Percentiles rank a stretch among this genome's conserved stretches.
Evolutionary conservation across 805 yeast genomes (phyloP).

Genomic region (Tetrapisispora nanseiensis): DNA sequence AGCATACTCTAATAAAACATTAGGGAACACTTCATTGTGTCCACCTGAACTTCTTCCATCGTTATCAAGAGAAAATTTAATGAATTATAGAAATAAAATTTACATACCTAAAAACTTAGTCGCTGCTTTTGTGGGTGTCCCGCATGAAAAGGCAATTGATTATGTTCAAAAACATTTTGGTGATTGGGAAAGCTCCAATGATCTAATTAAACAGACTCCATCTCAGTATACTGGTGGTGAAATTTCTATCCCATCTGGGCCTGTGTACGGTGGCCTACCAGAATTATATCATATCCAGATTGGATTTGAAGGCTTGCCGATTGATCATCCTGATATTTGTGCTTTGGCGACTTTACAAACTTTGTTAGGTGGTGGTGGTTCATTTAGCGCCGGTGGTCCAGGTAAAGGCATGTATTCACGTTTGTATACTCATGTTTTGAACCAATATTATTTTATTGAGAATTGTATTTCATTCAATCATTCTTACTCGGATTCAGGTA

Average conservation of each 20-base stretch:
- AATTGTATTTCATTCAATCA: conserved; percentile 83
- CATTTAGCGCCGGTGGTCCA: conserved; percentile 97
- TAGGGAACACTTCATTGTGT: conserved; percentile 81
- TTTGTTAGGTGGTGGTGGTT: conserved; percentile 91
- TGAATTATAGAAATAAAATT: conserved; percentile 52
- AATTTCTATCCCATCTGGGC: conserved; percentile 43
- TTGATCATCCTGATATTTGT: conserved; percentile 76
- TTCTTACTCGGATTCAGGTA: conserved; percentile 80
- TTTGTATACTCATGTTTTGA: conserved; percentile 80
- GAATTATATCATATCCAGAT: conserved; percentile 79
- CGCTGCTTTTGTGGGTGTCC: conserved; percentile 80
- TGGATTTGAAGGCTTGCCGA: conserved; percentile 81
- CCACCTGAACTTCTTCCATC: conserved; percentile 56
- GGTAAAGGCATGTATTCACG: conserved; percentile 98
- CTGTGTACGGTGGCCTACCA: conserved; percentile 54
- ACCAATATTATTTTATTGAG: conserved; percentile 85
- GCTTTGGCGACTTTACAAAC: conserved; percentile 86
- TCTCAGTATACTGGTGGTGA: conserved; percentile 56
- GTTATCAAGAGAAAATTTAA: conserved; percentile 44
- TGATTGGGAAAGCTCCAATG: conserved; percentile 35
- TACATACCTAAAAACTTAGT: conserved; percentile 76
- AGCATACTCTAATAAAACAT: conserved; percentile 61
- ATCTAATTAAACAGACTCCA: conserved; percentile 20
- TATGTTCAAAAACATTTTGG: conserved; percentile 58
- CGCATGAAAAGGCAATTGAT: conserved; percentile 56